These are phyloP conservation scores for Artemisia tridentata DNA, from an alignment of 129 eudicot species.

Conservation along the genomic window DNA sequence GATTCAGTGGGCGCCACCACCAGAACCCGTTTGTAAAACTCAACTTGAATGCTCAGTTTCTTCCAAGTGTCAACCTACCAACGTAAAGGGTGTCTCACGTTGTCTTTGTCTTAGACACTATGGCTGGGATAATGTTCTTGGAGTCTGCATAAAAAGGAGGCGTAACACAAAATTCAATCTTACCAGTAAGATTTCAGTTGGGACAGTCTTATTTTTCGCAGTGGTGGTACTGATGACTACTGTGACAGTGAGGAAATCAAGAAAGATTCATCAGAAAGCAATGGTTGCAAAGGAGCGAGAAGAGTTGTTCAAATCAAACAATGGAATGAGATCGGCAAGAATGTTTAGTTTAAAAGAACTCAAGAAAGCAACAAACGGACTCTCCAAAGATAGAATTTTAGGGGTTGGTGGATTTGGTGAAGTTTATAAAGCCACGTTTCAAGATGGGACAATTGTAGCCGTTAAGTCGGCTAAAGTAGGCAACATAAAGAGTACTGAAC, in stretches of 20 bases:
- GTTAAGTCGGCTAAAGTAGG: slow-evolving; percentile 54
- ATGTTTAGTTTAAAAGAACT: slow-evolving; percentile 51
- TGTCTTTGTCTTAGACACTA: slow-evolving; percentile 44
- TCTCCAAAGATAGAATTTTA: slow-evolving; percentile 38
- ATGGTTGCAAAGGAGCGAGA: slow-evolving; percentile 52
- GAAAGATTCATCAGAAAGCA: slow-evolving; percentile 26
- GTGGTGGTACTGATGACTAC: slow-evolving; percentile 33
- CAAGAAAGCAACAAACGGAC: slow-evolving; percentile 46
- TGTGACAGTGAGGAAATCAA: slow-evolving; percentile 27
- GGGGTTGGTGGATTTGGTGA: slow-evolving; percentile 55
- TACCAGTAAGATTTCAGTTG: slow-evolving; percentile 36
- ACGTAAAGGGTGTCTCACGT: slow-evolving; percentile 37
- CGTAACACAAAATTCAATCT: slow-evolving; percentile 25
- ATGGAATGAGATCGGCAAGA: slow-evolving; percentile 46
- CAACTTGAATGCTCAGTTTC: slow-evolving; percentile 46
- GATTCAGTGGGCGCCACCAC: slow-evolving; percentile 61
- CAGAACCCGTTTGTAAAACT: slow-evolving; percentile 45
- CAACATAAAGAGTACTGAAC: slow-evolving; percentile 46
- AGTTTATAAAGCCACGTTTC: slow-evolving; percentile 51
- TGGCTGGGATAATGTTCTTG: slow-evolving; percentile 47
- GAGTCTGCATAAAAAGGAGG: slow-evolving; percentile 38
- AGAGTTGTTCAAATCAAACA: slow-evolving; percentile 44
- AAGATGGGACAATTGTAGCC: slow-evolving; percentile 49
- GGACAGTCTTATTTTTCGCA: slow-evolving; percentile 33
- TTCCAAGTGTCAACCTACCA: slow-evolving; percentile 47